Evolutionary conservation across 176 grass and related monocot species (phyloP), one percentile per base, ranked within the genome.

Genomic region (Chrysopogon serrulatus): DNA sequence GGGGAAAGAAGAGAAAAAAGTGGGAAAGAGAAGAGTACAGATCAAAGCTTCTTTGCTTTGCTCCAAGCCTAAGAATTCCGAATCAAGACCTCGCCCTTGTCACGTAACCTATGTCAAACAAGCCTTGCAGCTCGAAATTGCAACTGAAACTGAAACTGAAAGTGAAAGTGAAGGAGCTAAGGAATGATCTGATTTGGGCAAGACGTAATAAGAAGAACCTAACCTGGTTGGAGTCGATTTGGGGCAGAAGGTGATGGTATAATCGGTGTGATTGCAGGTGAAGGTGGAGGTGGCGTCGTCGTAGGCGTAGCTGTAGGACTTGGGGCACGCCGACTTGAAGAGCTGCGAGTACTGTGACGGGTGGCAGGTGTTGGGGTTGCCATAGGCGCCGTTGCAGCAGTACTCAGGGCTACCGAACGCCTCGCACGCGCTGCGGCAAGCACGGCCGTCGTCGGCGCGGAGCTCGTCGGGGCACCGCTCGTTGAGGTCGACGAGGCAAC

Each of bases 241-340:
- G 5, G 96, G 96, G 85, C 96, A 99, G 91, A 99, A 99, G 84
- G 93, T 99, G 81, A 99, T 94, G 86, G 88, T 41, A 79, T 99
- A 99, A 15, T 89, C 91, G 67, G 87, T 85, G 73, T 87, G 85
- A 63, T 81, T 79, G 90, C 96, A 99, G 35, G 96, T 99, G 88
- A 99, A 99, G 39, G 91, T 99, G 42, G 91, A 94, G 8, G 93
- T 99, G 48, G 91, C 93, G 80, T 99, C 96, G 68, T 99, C 96
- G 73, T 94, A 99, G 31, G 96, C 96, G 45, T 99, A 99, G 83
- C 96, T 99, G 65, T 99, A 99, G 18, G 93, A 90, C 28, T 83
- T 86, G 0, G 96, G 96, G 83, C 96, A 99, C 3, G 96, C 96
- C 2, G 86, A 74, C 86, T 99, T 99, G 87, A 99, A 99, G 85